Conservation (phyloP, 2,329 filamentous ascomycete genomes). For the Neophaeococcomyces mojaviensis region DNA sequence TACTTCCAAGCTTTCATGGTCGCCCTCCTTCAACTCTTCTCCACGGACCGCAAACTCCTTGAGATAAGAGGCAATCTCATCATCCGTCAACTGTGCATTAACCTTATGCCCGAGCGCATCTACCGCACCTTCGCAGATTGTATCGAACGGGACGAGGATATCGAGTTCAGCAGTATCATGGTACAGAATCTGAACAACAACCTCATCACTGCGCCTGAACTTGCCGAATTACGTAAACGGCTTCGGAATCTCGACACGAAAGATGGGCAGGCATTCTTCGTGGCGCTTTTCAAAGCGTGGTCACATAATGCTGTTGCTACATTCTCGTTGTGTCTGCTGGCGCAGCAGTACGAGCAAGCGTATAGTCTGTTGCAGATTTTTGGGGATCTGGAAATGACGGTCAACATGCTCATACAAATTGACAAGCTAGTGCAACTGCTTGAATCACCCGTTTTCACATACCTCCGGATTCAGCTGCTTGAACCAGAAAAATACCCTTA, state of each 20-base stretch:
- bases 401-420: slow-evolving; percentile 97
- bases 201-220: slow-evolving; percentile 89
- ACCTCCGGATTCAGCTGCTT: slow-evolving; percentile 83
- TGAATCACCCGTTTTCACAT: slow-evolving; percentile 96
- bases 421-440: slow-evolving; percentile 96
- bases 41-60: slow-evolving; percentile 81
- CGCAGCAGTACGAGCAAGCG: slow-evolving; percentile 95
- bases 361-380: slow-evolving; percentile 95
- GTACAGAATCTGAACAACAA: slow-evolving; percentile 99
- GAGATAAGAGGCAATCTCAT: slow-evolving; percentile 94
- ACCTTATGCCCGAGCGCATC: slow-evolving; percentile 86
- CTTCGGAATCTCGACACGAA: slow-evolving; percentile 84
- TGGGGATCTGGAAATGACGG: slow-evolving; percentile 95
- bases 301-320: slow-evolving; percentile 98
- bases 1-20: slow-evolving; percentile 99
- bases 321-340: slow-evolving; percentile 88
- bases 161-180: slow-evolving; percentile 99
- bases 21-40: slow-evolving; percentile 88
- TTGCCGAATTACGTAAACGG: slow-evolving; percentile 82
- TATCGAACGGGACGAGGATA: slow-evolving; percentile 92
- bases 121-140: slow-evolving; percentile 94
- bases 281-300: slow-evolving; percentile 91
- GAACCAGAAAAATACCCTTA: slow-evolving; percentile 93
- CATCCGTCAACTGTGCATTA: slow-evolving; percentile 88
- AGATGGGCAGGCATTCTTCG: slow-evolving; percentile 94